Base-by-base conservation (phyloP, 495 filamentous ascomycete species). In the Amphirosellinia nigrospora region DNA sequence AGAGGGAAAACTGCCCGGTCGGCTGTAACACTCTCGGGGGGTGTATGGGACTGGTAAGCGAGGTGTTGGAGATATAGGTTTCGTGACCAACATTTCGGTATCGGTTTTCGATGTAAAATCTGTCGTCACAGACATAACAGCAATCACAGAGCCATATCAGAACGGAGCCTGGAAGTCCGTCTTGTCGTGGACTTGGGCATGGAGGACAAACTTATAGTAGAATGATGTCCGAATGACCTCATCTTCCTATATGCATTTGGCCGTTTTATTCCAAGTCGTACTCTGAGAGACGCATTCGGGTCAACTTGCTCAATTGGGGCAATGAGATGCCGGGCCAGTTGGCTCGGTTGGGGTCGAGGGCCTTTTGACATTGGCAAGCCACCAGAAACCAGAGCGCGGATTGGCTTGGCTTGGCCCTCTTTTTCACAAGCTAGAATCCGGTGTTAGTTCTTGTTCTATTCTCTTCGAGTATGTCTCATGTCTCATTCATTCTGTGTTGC, bases 301-400 rank as follows among this genome's bases (percentile, higher is more conserved):
- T 65, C 21, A 34, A 39, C 21, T 53, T 39, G 43, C 63, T 65
- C n/a, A n/a, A 53, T 53, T 41, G 19, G 46, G 63, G 23, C 32
- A 52, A 53, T 52, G 32, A 39, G 11, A 64, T 48, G n/a, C 23
- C 21, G 36, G 58, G 34, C 34, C 23, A 21, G 41, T 65, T 32
- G 43, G 45, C 45, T 39, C 41, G 23, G 26, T 65, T 65, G 63
- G 46, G 46, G 63, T 65, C 46, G 60, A 43, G 63, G 63, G 53
- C 41, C 61, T 50, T n/a, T 32, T 28, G 19, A 23, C 46, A 19
- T 26, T 26, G 63, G 28, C 63, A 65, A 39, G 63, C 63, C 63
- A 65, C 46, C 46, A 65, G 32, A 38, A 46, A 41, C 26, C 11
- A 39, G 60, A 63, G 39, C 15, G 39, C 34, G 60, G 60, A 32